Conservation (phyloP, 1,139 yeast species). For the Yamadazyma sp. region DNA sequence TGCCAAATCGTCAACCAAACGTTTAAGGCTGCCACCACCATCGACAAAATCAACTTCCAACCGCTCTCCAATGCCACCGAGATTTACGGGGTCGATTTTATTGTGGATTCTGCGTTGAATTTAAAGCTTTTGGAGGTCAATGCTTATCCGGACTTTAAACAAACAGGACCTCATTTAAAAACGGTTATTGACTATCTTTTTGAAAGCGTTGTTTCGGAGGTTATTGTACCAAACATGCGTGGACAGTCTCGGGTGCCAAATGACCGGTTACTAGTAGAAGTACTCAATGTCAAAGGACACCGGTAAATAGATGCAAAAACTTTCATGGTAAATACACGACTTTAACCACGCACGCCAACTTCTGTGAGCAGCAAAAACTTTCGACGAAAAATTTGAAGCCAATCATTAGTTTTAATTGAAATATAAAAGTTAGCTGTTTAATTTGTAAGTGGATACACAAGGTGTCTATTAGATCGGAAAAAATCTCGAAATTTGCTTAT, state of each 20-base stretch:
- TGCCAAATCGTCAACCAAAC: constrained; percentile 64
- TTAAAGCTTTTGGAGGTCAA: constrained; percentile 80
- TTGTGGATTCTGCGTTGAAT: constrained; percentile 56
- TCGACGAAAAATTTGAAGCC: constrained; percentile 12
- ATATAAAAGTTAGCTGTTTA: constrained; percentile 3
- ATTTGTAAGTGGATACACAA: constrained; percentile 1
- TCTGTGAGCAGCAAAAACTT: constrained; percentile 1
- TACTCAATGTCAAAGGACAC: constrained; percentile 4
- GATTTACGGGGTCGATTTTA: constrained; percentile 82
- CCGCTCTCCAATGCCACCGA: constrained; percentile 82
- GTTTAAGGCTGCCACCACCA: constrained; percentile 79
- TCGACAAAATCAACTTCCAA: constrained; percentile 86
- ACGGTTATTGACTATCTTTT: constrained; percentile 61
- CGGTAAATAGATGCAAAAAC: neutral
- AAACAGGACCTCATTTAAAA: constrained; percentile 80
- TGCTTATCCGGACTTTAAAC: constrained; percentile 95
- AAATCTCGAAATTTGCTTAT: neutral
- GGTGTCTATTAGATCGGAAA: neutral
- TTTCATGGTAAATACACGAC: neutral
- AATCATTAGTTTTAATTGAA: constrained; percentile 8
- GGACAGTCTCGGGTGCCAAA: constrained; percentile 8
- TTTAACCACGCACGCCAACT: constrained; percentile 7
- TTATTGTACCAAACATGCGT: constrained; percentile 9
- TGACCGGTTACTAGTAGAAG: constrained; percentile 10
- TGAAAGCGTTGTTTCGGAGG: constrained; percentile 38